A percentile compares a stretch with the other conserved stretches of the same genome.
These are phyloP conservation scores for Cadophora sp. DNA, from an alignment of 2,329 filamentous ascomycete genomes.

Conservation along the genomic window DNA sequence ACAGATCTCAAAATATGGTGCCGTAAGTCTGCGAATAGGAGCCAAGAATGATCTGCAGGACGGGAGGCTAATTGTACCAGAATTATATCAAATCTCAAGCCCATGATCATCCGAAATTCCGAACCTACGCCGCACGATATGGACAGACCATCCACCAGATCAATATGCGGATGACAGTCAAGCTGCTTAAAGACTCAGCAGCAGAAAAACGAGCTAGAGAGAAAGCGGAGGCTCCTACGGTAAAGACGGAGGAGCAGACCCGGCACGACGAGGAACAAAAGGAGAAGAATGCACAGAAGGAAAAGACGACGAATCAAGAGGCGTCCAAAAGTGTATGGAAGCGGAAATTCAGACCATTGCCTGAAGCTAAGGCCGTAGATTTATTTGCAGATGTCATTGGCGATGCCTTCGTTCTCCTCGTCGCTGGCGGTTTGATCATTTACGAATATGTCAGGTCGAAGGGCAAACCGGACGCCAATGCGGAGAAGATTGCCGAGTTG, in stretches of 20 bases:
- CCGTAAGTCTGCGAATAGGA: slow-evolving; percentile 53
- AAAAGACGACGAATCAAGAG: slow-evolving; percentile 42
- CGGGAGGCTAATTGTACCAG: slow-evolving; percentile 46
- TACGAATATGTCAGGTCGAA: slow-evolving; percentile 67
- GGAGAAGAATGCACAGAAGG: slow-evolving; percentile 46
- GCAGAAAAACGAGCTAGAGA: slow-evolving; percentile 66
- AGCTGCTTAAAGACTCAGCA: slow-evolving; percentile 61
- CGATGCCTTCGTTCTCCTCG: slow-evolving; percentile 66
- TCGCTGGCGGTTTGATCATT: slow-evolving; percentile 62
- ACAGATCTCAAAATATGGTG: slow-evolving; percentile 73
- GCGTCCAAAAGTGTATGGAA: slow-evolving; percentile 61
- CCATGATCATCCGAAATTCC: slow-evolving; percentile 68
- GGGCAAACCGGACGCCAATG: slow-evolving; percentile 65
- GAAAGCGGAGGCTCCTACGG: slow-evolving; percentile 67
- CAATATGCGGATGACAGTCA: slow-evolving; percentile 69
- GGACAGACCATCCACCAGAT: slow-evolving; percentile 70
- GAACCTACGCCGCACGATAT: slow-evolving; percentile 64
- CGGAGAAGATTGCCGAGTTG: slow-evolving; percentile 58
- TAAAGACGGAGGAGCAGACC: slow-evolving; percentile 68
- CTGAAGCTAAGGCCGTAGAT: slow-evolving; percentile 69
- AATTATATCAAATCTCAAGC: slow-evolving; percentile 71
- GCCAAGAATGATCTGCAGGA: not conserved
- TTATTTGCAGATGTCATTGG: slow-evolving; percentile 71
- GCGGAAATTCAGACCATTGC: slow-evolving; percentile 67
- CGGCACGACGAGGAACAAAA: slow-evolving; percentile 59